Evolutionary conservation across 257 asterid species (phyloP), one percentile per base, ranked within the genome.

Genomic region (Asclepias syriaca): DNA sequence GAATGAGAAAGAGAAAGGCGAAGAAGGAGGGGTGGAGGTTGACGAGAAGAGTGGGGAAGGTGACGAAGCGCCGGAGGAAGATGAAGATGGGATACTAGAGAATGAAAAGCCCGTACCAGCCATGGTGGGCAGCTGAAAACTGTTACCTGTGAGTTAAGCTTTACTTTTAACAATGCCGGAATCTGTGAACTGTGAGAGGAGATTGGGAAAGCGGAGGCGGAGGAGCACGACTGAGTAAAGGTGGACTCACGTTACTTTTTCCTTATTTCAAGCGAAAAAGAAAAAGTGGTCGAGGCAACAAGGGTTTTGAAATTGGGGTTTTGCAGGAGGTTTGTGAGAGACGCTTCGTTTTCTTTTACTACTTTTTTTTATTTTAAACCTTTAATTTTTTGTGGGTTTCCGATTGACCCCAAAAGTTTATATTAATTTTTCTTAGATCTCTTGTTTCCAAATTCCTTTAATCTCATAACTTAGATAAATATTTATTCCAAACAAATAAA

Each of bases 51-150:
- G 21, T 6, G 77, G 66, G 9, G 73, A 67, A 15, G 73, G 37
- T 22, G 75, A 19, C 13, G 78, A 3, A 50, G 79, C 29, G 59
- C 58, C 64, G 32, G 77, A 50, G 29, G 79, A 45, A 19, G 87
- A 68, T 14, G 87, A 46, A 12, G 82, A 55, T 8, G 85, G 55
- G n/a, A 81, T 29, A 71, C 72, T 56, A 74, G 87, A 74, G 68
- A 79, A 86, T 59, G 80, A 54, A 72, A 87, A 85, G 70, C 86
- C 90, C 9, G 91, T 79, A 48, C 96, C 88, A 29, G 72, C 68
- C 80, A 65, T 76, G 72, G 80, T 16, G 58, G 49, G 7, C 46
- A 45, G 39, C 46, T 61, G 61, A 8, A 40, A 64, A 37, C 29
- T 24, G 27, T 18, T 3, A 37, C 49, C 50, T 37, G 27, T 18